Base-by-base conservation (phyloP, 768 basidiomycete species). In the Phanerodontia chrysosporium region DNA sequence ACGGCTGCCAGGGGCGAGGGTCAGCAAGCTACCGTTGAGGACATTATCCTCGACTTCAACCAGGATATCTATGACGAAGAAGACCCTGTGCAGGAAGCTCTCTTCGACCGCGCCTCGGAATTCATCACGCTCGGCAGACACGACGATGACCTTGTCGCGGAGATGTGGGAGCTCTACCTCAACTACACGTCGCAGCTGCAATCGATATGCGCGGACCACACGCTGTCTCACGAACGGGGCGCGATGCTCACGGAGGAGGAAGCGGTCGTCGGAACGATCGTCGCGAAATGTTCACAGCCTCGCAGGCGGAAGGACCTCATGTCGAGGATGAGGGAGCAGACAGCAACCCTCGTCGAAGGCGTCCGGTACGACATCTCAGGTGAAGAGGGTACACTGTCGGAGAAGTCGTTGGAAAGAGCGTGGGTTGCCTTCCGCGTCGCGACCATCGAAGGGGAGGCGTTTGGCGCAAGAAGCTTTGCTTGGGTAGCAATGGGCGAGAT, bases 251-350 rank as follows among this genome's bases (percentile, higher is more conserved):
- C 54, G 5, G 62, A 63, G 39, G 86, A 89, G 64, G 85, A 83
- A 65, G 88, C 88, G 67, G 84, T 80, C 0, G 70, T 87, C 18
- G 87, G 88, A 0, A 87, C 86, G 0, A 89, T 89, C 59, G 73
- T 81, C 0, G 84, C 85, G 21, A 84, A 85, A 59, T 82, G 76
- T 13, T 80, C 84, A 0, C 83, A 87, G 63, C 78, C 80, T 13
- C 76, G 83, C 9, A 76, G 73, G 58, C 75, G 85, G 24, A 77
- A 71, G 58, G 81, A 86, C 36, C 66, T 76, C 35, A 86, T 85
- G 64, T 73, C 82, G 0, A 77, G 76, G 54, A 64, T 89, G 57
- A 75, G 85, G 49, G 84, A 85, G 48, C 78, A 79, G 55, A 84
- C 82, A 0, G 75, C 79, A 46, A 64, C 75, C 7, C 76, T 89